Evolutionary conservation across 345 rosid species (phyloP).

Genomic region (Gossypium rotundifolium): DNA sequence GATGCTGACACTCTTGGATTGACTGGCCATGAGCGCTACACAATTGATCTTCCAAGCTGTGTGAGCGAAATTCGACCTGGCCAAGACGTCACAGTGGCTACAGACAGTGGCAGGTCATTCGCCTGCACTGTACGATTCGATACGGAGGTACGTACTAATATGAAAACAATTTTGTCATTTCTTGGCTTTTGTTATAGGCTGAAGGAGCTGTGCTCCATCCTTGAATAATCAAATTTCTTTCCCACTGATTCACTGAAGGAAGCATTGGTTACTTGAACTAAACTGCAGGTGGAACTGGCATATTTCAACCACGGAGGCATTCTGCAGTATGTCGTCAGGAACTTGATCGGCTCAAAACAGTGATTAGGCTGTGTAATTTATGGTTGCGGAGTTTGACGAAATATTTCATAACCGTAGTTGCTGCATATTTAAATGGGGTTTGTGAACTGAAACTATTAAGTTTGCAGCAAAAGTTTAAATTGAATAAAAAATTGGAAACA

Average conservation of each 20-base stretch:
- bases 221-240: too few relatives aligned
- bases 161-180: not conserved
- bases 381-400: not conserved
- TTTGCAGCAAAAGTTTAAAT: not conserved
- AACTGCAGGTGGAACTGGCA: constrained; percentile 46
- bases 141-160: constrained; percentile 54
- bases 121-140: constrained; percentile 64
- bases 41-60: constrained; percentile 54
- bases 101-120: constrained; percentile 71
- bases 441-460: too few relatives aligned
- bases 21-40: constrained; percentile 73
- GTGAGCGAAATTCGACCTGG: constrained; percentile 73
- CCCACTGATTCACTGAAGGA: too few relatives aligned
- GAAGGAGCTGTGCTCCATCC: not conserved
- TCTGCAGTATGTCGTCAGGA: constrained; percentile 54
- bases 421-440: not conserved
- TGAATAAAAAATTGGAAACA: not conserved
- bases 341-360: constrained; percentile 36
- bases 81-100: constrained; percentile 63
- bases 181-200: not conserved
- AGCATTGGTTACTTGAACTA: not conserved
- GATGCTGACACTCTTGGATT: constrained; percentile 73
- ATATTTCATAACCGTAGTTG: not conserved
- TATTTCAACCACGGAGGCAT: constrained; percentile 60
- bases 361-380: constrained; percentile 6